Conservation (phyloP, 1,284 basidiomycete species). For the Athelia sp. region DNA sequence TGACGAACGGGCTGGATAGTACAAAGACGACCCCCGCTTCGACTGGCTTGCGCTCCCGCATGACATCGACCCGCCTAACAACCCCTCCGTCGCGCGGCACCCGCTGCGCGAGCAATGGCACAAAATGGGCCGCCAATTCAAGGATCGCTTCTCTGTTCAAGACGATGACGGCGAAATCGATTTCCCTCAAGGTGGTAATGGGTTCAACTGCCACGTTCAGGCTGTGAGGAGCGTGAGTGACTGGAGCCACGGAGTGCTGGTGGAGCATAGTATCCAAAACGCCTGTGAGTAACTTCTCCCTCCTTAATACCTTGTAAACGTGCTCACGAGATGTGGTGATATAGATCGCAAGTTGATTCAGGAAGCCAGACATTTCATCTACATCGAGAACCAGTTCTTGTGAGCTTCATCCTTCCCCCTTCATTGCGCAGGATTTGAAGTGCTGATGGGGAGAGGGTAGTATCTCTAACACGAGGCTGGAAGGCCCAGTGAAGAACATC, state of each 20-base stretch:
- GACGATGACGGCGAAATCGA: slow-evolving; percentile 32
- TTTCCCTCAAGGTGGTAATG: slow-evolving; percentile 32
- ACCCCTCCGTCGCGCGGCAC: slow-evolving; percentile 66
- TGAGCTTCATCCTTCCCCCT: slow-evolving; percentile 32
- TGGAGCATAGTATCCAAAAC: slow-evolving; percentile 81
- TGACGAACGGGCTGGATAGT: slow-evolving; percentile 5
- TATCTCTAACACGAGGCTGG: slow-evolving; percentile 68
- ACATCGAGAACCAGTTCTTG: slow-evolving; percentile 97
- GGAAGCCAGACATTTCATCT: slow-evolving; percentile 84
- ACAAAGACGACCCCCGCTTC: slow-evolving; percentile 33
- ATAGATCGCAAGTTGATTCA: slow-evolving; percentile 78
- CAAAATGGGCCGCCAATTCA: slow-evolving; percentile 53
- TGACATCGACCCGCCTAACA: slow-evolving; percentile 50
- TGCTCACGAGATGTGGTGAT: slow-evolving; percentile 3
- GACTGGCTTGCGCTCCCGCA: slow-evolving; percentile 86
- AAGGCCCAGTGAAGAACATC: slow-evolving; percentile 72
- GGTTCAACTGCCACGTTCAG: slow-evolving; percentile 67
- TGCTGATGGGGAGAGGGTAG: slow-evolving; percentile 28
- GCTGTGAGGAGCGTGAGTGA: slow-evolving; percentile 80
- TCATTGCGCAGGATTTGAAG: background rate
- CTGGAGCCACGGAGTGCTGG: slow-evolving; percentile 89
- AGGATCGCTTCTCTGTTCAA: slow-evolving; percentile 47
- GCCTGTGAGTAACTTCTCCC: slow-evolving; percentile 56
- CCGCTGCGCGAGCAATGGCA: slow-evolving; percentile 67
- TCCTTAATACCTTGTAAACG: slow-evolving; percentile 2